Percentiles rank a stretch among this genome's conserved stretches.
Evolutionary conservation across 768 basidiomycete genomes (phyloP).

Genomic region (Auricularia cornea): DNA sequence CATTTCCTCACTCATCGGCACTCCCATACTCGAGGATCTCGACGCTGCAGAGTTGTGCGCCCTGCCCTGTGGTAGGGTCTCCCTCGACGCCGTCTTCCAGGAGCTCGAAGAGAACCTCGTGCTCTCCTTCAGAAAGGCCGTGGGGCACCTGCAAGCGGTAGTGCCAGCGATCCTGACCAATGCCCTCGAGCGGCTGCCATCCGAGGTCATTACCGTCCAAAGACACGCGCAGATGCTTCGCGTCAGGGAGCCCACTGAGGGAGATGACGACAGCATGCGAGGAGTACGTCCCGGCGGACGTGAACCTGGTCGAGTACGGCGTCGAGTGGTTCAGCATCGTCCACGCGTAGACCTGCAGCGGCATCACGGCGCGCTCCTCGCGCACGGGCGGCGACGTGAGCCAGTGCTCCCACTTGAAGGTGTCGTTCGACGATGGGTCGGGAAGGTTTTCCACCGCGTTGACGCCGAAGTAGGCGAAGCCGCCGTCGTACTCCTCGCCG

Average conservation of each 20-base stretch:
- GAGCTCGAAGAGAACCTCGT: slow-evolving; percentile 52
- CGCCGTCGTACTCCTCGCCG: slow-evolving; percentile 81
- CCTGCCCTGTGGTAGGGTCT: slow-evolving; percentile 3
- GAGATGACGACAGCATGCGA: slow-evolving; percentile 62
- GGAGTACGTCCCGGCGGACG: slow-evolving; percentile 54
- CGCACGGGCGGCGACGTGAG: slow-evolving; percentile 34
- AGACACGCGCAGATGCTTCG: slow-evolving; percentile 44
- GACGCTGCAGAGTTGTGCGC: slow-evolving; percentile 66
- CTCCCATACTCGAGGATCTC: slow-evolving; percentile 68
- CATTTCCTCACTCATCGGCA: slow-evolving; percentile 50
- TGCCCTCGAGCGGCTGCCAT: slow-evolving; percentile 47
- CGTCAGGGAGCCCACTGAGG: slow-evolving; percentile 56
- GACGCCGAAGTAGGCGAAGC: slow-evolving; percentile 60
- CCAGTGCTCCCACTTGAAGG: slow-evolving; percentile 68
- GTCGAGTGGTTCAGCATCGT: slow-evolving; percentile 51
- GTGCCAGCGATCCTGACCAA: slow-evolving; percentile 69
- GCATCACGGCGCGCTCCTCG: slow-evolving; percentile 65
- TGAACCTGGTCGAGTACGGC: slow-evolving; percentile 54
- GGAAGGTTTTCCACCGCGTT: slow-evolving; percentile 44
- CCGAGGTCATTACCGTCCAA: slow-evolving; percentile 52
- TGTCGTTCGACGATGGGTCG: slow-evolving; percentile 13
- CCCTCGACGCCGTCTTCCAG: slow-evolving; percentile 40
- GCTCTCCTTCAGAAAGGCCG: slow-evolving; percentile 40
- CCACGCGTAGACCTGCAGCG: slow-evolving; percentile 71
- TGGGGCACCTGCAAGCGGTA: slow-evolving; percentile 47